Evolutionary conservation across 2,329 filamentous ascomycete genomes (phyloP).

Genomic region (Phoma sp.): DNA sequence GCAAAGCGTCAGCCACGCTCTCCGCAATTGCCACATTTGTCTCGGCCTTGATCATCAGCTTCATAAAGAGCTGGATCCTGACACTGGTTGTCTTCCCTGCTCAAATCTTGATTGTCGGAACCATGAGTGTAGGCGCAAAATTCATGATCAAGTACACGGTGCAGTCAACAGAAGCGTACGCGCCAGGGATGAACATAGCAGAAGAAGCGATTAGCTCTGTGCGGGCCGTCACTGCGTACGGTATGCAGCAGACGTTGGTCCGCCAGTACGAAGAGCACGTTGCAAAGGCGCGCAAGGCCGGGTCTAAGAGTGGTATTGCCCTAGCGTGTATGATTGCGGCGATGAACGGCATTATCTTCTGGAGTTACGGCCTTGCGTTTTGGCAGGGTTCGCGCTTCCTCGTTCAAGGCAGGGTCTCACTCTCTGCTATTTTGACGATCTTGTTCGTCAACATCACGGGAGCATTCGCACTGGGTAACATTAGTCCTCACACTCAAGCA

Average conservation of each 20-base stretch:
- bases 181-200: too few species aligned
- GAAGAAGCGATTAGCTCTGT: constrained; percentile 54
- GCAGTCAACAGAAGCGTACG: neutral
- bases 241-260: constrained; percentile 62
- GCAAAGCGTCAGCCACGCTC: constrained; percentile 15
- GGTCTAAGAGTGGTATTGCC: neutral
- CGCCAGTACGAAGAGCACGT: constrained; percentile 53
- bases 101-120: constrained; percentile 60
- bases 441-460: constrained; percentile 49
- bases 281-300: constrained; percentile 67
- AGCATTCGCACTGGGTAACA: constrained; percentile 33
- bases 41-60: constrained; percentile 86
- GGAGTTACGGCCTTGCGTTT: constrained; percentile 37
- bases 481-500: constrained; percentile 88
- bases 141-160: neutral
- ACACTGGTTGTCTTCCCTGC: constrained; percentile 78
- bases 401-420: constrained; percentile 57
- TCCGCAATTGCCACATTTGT: constrained; percentile 62
- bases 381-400: constrained; percentile 54
- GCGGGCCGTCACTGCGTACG: constrained; percentile 85
- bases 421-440: constrained; percentile 58
- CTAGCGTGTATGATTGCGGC: neutral
- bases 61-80: constrained; percentile 87
- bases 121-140: neutral
- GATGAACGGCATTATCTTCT: neutral